Percentiles rank a stretch among this genome's conserved stretches.
phyloP scores from a whole-genome alignment of 768 basidiomycete genomes.

The Serendipita sp. region DNA sequence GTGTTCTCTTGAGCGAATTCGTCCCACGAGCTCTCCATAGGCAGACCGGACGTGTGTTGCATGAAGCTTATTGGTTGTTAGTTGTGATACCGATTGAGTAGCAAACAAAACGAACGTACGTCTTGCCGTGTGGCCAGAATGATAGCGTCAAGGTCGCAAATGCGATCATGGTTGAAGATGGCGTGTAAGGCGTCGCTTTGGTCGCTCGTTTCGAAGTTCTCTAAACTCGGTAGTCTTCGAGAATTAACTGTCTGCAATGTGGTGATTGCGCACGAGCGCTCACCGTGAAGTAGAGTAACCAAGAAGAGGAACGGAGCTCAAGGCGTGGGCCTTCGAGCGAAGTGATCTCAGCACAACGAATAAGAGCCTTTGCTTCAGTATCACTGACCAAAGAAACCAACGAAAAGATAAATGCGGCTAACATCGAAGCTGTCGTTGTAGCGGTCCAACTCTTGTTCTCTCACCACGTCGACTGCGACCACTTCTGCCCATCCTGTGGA shows the following conservation, averaged over 20 bases:
- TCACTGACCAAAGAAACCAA: not conserved
- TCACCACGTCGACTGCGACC: not conserved
- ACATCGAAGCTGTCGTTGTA: not conserved
- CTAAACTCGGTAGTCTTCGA: not conserved
- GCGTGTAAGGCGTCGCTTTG: not conserved
- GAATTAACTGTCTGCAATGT: not conserved
- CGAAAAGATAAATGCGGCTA: not conserved
- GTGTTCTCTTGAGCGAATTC: not conserved
- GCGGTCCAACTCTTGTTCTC: not conserved
- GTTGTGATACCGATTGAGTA: not conserved
- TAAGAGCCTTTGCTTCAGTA: not conserved
- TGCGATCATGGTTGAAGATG: not conserved
- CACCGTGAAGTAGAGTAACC: not conserved
- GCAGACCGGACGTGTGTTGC: not conserved
- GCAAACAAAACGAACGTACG: not conserved
- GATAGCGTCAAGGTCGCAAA: not conserved
- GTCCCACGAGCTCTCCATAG: not conserved
- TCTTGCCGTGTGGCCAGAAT: not conserved
- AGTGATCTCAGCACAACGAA: not conserved
- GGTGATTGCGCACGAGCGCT: not conserved
- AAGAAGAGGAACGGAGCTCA: not conserved
- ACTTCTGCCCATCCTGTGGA: not conserved
- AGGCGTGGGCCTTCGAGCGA: not conserved
- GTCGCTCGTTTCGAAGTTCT: not conserved
- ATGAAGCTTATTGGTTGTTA: not conserved